These are phyloP conservation scores for Mesembryanthemum crystallinum DNA, from an alignment of 148 eudicot species.

Conservation along the genomic window DNA sequence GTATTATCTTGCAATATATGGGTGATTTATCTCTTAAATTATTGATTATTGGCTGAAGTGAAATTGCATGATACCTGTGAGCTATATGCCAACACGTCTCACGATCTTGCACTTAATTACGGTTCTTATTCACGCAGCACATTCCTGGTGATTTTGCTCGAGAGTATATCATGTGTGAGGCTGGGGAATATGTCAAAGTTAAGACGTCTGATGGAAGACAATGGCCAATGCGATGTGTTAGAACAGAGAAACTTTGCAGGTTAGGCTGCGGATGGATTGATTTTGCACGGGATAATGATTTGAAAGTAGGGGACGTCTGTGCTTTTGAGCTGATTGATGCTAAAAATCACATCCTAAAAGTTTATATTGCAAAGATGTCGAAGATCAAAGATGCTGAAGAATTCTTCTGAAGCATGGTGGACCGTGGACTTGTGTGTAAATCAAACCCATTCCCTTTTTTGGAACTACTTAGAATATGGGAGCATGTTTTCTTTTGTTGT, in stretches of 20 bases:
- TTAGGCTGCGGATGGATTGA: constrained; percentile 41
- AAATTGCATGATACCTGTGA: background rate
- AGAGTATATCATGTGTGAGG: background rate
- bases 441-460: background rate
- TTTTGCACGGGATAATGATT: constrained; percentile 34
- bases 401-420: background rate
- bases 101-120: background rate
- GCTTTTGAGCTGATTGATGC: constrained; percentile 34
- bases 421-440: background rate
- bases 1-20: background rate
- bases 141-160: constrained; percentile 12
- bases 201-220: constrained; percentile 30
- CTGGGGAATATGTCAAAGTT: constrained; percentile 15
- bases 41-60: background rate
- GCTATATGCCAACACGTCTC: background rate
- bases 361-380: constrained; percentile 24
- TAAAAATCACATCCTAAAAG: constrained; percentile 5
- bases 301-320: constrained; percentile 47
- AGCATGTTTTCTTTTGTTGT: background rate
- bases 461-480: background rate
- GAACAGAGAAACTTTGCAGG: background rate
- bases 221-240: constrained; percentile 32
- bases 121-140: constrained; percentile 11
- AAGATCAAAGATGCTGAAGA: constrained; percentile 2
- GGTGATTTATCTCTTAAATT: background rate